These are phyloP conservation scores for Tagetes erecta DNA, from an alignment of 129 eudicot genomes.

Conservation along the genomic window DNA sequence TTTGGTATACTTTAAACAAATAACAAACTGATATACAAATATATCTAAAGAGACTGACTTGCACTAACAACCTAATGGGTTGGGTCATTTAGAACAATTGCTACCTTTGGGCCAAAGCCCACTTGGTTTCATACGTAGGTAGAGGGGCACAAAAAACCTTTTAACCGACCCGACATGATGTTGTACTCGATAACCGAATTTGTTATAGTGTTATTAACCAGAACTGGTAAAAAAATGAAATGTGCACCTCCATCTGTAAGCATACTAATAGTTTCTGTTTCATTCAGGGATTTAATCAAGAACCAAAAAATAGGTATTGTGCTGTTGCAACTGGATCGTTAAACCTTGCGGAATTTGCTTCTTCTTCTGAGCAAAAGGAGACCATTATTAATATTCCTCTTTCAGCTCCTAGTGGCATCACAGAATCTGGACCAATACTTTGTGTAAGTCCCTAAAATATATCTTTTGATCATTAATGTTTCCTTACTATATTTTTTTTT, in stretches of 20 bases:
- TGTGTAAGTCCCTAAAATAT: neutral
- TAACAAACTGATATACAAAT: neutral
- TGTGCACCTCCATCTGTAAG: no score
- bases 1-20: neutral
- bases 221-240: no score
- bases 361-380: constrained; percentile 3
- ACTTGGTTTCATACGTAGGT: neutral
- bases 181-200: no score
- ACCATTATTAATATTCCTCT: neutral
- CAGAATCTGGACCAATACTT: constrained; percentile 13
- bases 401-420: neutral
- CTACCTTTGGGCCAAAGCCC: constrained; percentile 11
- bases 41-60: neutral
- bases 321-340: constrained; percentile 12
- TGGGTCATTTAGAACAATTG: neutral
- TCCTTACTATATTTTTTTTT: neutral
- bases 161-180: no score
- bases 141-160: no score
- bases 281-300: constrained; percentile 9
- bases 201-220: no score
- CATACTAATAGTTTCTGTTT: neutral
- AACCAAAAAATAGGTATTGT: constrained; percentile 4
- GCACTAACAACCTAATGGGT: neutral
- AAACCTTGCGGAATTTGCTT: constrained; percentile 12
- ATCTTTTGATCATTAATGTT: neutral